Evolutionary conservation across 2,329 filamentous ascomycete species (phyloP), one percentile per base, ranked within the genome.

Genomic region (Ascochyta rabiei): DNA sequence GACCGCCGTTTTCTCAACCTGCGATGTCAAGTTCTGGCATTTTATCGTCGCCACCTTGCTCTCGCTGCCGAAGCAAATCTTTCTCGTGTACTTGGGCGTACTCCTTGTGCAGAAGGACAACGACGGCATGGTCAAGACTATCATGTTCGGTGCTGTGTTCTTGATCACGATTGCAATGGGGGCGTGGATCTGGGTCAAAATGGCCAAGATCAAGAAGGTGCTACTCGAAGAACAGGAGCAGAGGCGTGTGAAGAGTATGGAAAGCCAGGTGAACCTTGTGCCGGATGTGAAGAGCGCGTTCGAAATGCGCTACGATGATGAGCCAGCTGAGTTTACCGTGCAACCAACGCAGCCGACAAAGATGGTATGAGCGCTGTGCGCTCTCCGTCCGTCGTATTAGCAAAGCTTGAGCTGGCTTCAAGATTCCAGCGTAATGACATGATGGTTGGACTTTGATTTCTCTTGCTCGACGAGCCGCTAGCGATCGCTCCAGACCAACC

Each of bases 11-110:
- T 74, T 74, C 47, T 71, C 68, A 18, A 74, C 71, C 31, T 74
- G 70, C 60, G 67, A 74, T 54, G 71, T 74, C 42, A 72, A 71
- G 16, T 74, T 74, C 57, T 72, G 69, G 67, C 61, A 68, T 50
- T 74, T 74, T 30, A 62, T 69, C 33, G 62, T 74, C 35, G 69
- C 71, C 1, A 73, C 71, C 5, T 63, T 73, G 35, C 56, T 70
- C 26, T 72, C 69, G 8, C 57, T 74, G 6, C 71, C 70, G 6
- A 74, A 74, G 55, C 71, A 74, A 44, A 68, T 73, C 34, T 71
- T 74, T 53, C 65, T 74, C 30, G 71, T 74, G 12, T 74, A 73
- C 48, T 55, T 74, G 9, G 71, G 71, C 44, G 69, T 74, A 7
- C 49, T 74, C 7, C 61, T 74, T 2, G 61, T 74, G 0, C 58